These are phyloP conservation scores for Alternaria dauci DNA, from an alignment of 2,329 filamentous ascomycete species.

Conservation along the genomic window DNA sequence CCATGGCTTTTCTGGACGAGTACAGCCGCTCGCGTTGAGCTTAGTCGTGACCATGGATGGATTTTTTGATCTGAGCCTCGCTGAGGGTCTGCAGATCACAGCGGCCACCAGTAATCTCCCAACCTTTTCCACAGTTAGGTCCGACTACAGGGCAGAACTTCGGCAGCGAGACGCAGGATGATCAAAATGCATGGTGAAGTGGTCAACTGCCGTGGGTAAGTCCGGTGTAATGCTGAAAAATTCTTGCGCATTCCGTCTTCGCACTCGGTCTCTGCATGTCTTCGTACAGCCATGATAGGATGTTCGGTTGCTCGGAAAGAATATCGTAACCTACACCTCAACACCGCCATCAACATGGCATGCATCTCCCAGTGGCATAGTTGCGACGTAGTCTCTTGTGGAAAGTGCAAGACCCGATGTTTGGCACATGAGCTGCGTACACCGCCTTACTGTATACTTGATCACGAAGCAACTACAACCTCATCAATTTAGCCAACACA, in stretches of 20 bases:
- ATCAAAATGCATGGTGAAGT: not conserved
- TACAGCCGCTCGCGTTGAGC: constrained; percentile 9
- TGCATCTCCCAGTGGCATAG: not conserved
- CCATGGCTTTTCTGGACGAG: constrained; percentile 13
- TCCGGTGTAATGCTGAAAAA: not conserved
- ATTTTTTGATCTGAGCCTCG: not conserved
- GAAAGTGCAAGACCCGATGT: not conserved
- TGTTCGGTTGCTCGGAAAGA: not conserved
- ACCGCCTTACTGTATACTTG: not conserved
- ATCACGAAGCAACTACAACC: not conserved
- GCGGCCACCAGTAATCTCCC: constrained; percentile 6
- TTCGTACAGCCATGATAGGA: not conserved
- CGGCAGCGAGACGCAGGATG: not conserved
- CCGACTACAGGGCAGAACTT: constrained; percentile 4
- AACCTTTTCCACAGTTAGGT: not conserved
- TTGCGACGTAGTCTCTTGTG: not conserved
- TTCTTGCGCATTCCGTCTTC: not conserved
- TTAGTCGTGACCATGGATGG: constrained; percentile 4
- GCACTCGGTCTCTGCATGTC: not conserved
- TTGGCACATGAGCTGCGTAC: not conserved
- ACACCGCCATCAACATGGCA: not conserved
- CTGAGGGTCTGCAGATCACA: constrained; percentile 1
- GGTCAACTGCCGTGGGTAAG: not conserved
- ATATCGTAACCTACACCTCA: not conserved
- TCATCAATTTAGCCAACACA: not conserved